phyloP scores from a whole-genome alignment of 805 yeast species.

The Diddensiella transvaalensis region DNA sequence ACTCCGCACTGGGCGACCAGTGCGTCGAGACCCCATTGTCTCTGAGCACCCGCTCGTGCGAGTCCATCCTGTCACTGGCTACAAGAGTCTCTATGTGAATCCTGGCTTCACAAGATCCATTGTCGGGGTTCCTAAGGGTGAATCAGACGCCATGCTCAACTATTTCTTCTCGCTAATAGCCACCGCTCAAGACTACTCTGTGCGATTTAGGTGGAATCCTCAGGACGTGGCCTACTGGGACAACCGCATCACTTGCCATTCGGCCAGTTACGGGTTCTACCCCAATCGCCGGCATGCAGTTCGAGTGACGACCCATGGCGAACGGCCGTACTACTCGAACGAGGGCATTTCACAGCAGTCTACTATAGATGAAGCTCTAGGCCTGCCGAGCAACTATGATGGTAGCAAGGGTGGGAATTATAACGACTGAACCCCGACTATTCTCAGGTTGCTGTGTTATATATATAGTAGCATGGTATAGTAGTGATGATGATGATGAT shows the following conservation, averaged over 20 bases:
- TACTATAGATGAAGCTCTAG: slow-evolving; percentile 26
- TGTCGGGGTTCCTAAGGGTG: slow-evolving; percentile 65
- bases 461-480: too few species aligned
- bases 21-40: slow-evolving; percentile 60
- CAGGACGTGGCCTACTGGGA: slow-evolving; percentile 73
- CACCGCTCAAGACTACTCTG: slow-evolving; percentile 55
- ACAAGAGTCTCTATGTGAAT: slow-evolving; percentile 58
- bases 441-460: too few species aligned
- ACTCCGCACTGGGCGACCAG: slow-evolving; percentile 54
- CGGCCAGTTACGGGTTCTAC: slow-evolving; percentile 71
- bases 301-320: slow-evolving; percentile 70
- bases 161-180: slow-evolving; percentile 53
- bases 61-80: slow-evolving; percentile 66
- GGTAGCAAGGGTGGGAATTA: slow-evolving; percentile 31
- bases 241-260: slow-evolving; percentile 64
- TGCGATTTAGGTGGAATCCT: slow-evolving; percentile 69
- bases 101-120: slow-evolving; percentile 60
- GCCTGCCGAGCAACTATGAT: slow-evolving; percentile 27
- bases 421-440: slow-evolving; percentile 26
- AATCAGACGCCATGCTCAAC: slow-evolving; percentile 54
- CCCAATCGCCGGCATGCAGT: slow-evolving; percentile 68
- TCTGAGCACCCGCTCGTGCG: slow-evolving; percentile 69
- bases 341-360: slow-evolving; percentile 28
- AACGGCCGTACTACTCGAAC: slow-evolving; percentile 47
- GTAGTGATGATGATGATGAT: too few species aligned